Base-by-base conservation (phyloP, 352 stramenopile genomes). In the Phytophthora fragariae region DNA sequence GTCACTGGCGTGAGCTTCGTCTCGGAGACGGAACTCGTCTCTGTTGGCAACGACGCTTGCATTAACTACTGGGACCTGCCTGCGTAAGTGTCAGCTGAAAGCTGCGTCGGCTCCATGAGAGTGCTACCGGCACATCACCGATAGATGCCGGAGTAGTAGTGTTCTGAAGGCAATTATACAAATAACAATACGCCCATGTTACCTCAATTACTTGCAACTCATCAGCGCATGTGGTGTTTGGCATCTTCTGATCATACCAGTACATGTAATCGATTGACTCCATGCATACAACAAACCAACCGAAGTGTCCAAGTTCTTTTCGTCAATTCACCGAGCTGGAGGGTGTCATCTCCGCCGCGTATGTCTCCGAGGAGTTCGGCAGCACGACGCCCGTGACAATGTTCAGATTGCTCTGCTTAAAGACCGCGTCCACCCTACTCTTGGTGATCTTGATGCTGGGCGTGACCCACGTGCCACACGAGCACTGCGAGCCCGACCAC, bases 391-490 rank as follows among this genome's bases (percentile, higher is more conserved):
- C 73, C 6, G 70, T 77, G 37, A 88, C 56, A 39, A 85, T 83
- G n/a, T 74, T 75, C 19, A 79, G 52, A 19, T 41, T 76, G 35
- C 64, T 65, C 21, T 70, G 65, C 27, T 64, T 52, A 7, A 80
- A 65, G 33, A 89, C 49, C n/a, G 64, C 53, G 62, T 95, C 88
- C 15, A 95, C 85, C 52, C 88, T 76, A 55, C 86, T 93, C 81
- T 95, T 93, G 64, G 85, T 93, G 62, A 95, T 74, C 65, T 95
- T 92, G 65, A 95, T 91, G 14, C 86, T 92, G 54, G 88, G 88
- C 55, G 88, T 95, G 65, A 95, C 83, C 88, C 88, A 95, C 68
- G 88, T 92, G 62, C 88, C 88, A 57, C 88, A 95, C 35, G 88
- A 95, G 65, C 88, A 95, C 72, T 95, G 88, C 15, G 85, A 91